Evolutionary conservation across 371 early-diverging fungal genomes (phyloP).

Genomic region (Coemansia sp.): DNA sequence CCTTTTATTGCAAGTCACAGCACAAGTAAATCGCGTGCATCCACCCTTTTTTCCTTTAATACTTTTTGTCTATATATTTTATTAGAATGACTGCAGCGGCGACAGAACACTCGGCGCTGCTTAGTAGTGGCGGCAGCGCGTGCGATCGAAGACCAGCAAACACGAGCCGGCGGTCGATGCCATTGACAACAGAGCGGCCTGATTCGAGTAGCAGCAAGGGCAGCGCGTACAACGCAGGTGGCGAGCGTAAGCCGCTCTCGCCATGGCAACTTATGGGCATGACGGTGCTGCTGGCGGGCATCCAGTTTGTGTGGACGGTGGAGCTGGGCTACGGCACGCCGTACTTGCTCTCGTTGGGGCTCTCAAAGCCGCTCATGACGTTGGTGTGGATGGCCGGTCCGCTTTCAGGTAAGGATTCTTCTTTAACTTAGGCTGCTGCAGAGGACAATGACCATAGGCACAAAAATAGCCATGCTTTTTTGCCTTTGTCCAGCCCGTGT

Average conservation of each 20-base stretch:
- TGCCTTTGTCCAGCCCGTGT: background rate
- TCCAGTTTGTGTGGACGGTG: conserved; percentile 61
- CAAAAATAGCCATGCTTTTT: background rate
- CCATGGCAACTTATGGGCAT: conserved; percentile 30
- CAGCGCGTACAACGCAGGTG: conserved; percentile 1
- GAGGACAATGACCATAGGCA: background rate
- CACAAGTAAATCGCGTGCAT: too few relatives aligned
- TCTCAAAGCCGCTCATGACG: conserved; percentile 80
- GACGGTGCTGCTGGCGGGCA: conserved; percentile 50
- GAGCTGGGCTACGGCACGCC: conserved; percentile 86
- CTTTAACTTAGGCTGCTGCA: background rate
- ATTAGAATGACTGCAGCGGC: background rate
- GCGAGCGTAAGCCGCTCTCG: conserved; percentile 27
- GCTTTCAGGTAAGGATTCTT: conserved; percentile 53
- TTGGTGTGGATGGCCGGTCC: conserved; percentile 97
- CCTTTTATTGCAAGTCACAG: background rate
- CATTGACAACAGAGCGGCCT: background rate
- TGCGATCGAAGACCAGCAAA: conserved; percentile 8
- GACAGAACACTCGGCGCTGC: conserved; percentile 17
- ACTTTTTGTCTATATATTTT: background rate
- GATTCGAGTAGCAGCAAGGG: conserved; percentile 1
- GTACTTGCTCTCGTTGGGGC: conserved; percentile 80
- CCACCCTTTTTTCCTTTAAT: background rate
- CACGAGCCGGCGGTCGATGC: background rate
- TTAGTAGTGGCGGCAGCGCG: background rate